These are phyloP conservation scores for Dioscorea cayenensis DNA, from an alignment of 116 monocot genomes.

Conservation along the genomic window DNA sequence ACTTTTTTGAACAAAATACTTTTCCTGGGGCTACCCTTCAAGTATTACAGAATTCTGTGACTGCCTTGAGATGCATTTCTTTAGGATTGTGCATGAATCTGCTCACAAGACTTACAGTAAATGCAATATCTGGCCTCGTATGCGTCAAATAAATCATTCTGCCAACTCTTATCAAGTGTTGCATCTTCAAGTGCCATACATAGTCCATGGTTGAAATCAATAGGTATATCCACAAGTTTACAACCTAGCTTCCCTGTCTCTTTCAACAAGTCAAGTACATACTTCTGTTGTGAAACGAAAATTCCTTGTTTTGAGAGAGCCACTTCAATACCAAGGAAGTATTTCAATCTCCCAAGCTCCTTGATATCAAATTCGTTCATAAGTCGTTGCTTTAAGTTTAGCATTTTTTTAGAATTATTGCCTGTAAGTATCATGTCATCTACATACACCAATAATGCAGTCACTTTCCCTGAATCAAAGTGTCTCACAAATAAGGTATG, in stretches of 20 bases:
- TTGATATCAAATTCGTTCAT: no score
- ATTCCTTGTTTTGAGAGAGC: no score
- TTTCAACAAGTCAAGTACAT: not conserved
- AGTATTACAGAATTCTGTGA: not conserved
- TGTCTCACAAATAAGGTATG: conserved; percentile 10
- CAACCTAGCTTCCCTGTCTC: no score
- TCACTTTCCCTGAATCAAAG: not conserved
- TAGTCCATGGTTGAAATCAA: no score
- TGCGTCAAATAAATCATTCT: not conserved
- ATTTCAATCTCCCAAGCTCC: no score
- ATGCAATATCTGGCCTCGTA: not conserved
- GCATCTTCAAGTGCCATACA: no score
- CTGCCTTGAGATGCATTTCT: not conserved
- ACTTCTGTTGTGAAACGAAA: no score
- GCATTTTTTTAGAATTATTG: no score
- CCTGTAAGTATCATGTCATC: conserved; percentile 8
- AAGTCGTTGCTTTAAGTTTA: no score
- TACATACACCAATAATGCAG: conserved; percentile 5
- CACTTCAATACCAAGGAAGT: no score
- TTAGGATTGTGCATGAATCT: not conserved
- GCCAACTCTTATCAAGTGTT: no score
- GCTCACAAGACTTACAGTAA: conserved; percentile 4
- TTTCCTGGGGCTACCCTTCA: conserved; percentile 1
- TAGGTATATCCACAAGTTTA: no score
- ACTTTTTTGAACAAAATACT: conserved; percentile 1